Conservation (phyloP, 495 filamentous ascomycete genomes). For the Xylaria venustula region DNA sequence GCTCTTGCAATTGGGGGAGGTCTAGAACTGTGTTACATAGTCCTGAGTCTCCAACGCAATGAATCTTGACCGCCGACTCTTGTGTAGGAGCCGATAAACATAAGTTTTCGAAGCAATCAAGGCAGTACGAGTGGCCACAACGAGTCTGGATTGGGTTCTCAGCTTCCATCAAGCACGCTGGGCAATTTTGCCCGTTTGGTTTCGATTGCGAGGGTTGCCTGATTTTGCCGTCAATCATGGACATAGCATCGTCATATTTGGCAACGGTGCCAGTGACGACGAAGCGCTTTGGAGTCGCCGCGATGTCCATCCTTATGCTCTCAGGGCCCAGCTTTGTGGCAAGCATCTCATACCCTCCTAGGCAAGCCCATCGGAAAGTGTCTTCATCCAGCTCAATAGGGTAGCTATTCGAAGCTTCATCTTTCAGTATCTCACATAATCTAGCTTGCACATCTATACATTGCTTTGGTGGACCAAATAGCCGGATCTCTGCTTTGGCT, state of each 20-base stretch:
- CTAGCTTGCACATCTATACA: constrained; percentile 7
- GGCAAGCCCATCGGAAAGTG: constrained; percentile 35
- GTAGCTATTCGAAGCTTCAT: constrained; percentile 22
- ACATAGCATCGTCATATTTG: constrained; percentile 20
- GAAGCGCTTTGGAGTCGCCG: constrained; percentile 29
- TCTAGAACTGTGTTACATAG: constrained; percentile 27
- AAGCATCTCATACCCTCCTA: constrained; percentile 40
- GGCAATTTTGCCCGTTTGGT: constrained; percentile 25
- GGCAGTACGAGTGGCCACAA: constrained; percentile 48
- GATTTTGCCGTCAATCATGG: constrained; percentile 10
- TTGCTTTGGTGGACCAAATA: constrained; percentile 26
- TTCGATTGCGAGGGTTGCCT: background rate
- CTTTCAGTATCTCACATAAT: constrained; percentile 19
- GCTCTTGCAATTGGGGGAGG: constrained; percentile 34
- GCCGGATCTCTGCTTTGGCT: constrained; percentile 24
- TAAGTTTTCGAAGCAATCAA: constrained; percentile 40
- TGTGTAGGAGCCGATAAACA: constrained; percentile 26
- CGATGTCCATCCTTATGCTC: constrained; percentile 30
- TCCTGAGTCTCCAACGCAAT: background rate
- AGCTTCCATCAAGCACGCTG: constrained; percentile 41
- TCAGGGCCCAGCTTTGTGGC: constrained; percentile 30
- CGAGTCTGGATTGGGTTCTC: constrained; percentile 35
- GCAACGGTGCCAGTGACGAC: constrained; percentile 25
- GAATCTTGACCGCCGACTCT: constrained; percentile 19
- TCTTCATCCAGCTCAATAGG: constrained; percentile 22